Base-by-base conservation (phyloP, 2,329 filamentous ascomycete genomes). In the Fusarium sp. region DNA sequence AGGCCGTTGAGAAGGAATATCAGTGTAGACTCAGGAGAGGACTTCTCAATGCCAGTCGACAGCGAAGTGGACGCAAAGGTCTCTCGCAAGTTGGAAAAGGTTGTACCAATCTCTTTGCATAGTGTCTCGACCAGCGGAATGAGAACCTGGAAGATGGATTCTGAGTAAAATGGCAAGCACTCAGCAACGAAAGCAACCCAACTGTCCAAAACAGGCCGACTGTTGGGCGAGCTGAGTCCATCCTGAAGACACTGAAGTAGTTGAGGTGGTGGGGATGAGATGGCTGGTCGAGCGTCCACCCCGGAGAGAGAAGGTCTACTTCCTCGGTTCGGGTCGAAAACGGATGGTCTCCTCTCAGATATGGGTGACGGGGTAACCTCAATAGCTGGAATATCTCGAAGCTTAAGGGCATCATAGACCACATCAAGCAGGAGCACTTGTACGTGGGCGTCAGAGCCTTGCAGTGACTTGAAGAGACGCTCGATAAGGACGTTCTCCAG, bases 1-100 rank as follows among this genome's bases (percentile, higher is more conserved):
- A 99, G 88, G 0, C 95, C 97, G 74, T 97, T 96, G n/a, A 99
- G 87, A 2, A 99, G 87, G n/a, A 93, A 92, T 57, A 97, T 94
- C 1, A 96, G 84, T 0, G 93, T 94, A 0, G 93, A 89, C 82
- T 94, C 95, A 7, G 89, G 94, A 59, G 73, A 81, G 65, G 68
- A 80, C 64, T 68, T 81, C 66, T 80, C 76, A 72, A 34, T 66
- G 10, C 52, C 58, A 6, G 64, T 63, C n/a, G 71, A 74, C 11
- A 75, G 72, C 6, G 73, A 71, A 18, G 67, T 81, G 3, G 80
- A 80, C 39, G 75, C 84, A 77, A 95, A 96, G 0, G 91, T 90
- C 11, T 83, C 84, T 76, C 93, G 91, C 7, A 98, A 86, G 54
- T 91, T 89, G 25, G 89, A 85, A 81, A 98, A 98, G 0, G 92